A percentile compares a stretch with the other conserved stretches of the same genome.
Evolutionary conservation across 1,284 basidiomycete genomes (phyloP).

Genomic region (Marasmius oreades): DNA sequence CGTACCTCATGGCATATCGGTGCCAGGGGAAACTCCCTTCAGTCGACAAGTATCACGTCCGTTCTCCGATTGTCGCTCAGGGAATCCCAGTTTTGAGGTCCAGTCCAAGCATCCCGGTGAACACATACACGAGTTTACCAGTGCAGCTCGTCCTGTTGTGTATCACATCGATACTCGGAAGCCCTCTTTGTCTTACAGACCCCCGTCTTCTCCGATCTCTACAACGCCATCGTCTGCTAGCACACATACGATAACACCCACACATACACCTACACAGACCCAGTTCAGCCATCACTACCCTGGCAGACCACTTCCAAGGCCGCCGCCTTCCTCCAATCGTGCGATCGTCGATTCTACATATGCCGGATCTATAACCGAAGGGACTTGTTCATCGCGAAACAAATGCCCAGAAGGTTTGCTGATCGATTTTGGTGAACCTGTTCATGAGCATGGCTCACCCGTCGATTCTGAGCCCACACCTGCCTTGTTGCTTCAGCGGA

Average conservation of each 20-base stretch:
- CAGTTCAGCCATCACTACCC: neutral
- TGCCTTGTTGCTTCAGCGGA: constrained; percentile 6
- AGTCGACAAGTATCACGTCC: neutral
- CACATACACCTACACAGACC: neutral
- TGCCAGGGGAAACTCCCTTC: too few species aligned
- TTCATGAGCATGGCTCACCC: constrained; percentile 8
- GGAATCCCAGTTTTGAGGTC: neutral
- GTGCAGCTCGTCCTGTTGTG: neutral
- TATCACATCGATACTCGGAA: neutral
- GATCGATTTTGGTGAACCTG: constrained; percentile 39
- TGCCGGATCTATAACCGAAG: constrained; percentile 15
- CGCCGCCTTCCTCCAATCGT: constrained; percentile 15
- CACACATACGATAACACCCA: neutral
- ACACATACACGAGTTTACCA: neutral
- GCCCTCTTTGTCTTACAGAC: neutral
- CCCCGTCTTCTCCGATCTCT: neutral
- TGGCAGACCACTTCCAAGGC: constrained; percentile 2
- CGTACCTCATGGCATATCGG: too few species aligned
- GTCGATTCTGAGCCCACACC: constrained; percentile 4
- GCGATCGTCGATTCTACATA: constrained; percentile 33
- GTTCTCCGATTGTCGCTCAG: neutral
- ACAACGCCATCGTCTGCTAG: neutral
- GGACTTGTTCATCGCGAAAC: constrained; percentile 9
- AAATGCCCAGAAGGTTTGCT: constrained; percentile 39
- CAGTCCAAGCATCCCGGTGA: neutral